Evolutionary conservation across 306 rosid genomes (phyloP), one percentile per base, ranked within the genome.

Genomic region (Alnus glutinosa): DNA sequence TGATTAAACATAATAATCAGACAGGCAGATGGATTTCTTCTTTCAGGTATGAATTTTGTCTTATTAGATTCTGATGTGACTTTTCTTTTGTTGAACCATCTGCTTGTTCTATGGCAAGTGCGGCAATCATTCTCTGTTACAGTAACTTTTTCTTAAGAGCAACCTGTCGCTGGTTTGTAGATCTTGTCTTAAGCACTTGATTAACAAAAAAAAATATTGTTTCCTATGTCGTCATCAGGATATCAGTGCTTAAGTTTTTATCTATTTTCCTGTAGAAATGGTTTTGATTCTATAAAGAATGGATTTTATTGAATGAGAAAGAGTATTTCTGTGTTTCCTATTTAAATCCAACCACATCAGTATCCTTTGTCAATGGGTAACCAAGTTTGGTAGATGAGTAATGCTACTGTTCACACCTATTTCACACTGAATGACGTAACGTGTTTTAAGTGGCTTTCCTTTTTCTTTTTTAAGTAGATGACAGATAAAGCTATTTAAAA

Each of bases 1-100:
- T 76, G 78, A 81, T 93, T 70, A 47, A 30, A 69, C 99, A 93
- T 66, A 1, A 83, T 49, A 95, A 93, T 83, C 89, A 69, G 36
- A 90, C 96, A 1, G 86, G 96, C 79, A 83, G 91, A 73, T 95
- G 97, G 98, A 46, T 93, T 80, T 79, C 94, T 54, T 28, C 87
- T 55, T 93, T 95, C 90, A 95, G 90, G 98, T 89, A 87, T 44
- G 82, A 50, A 49, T 78, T 84, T 68, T 59, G n/a, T 16, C 49
- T 36, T 77, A 85, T 67, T 67, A 23, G 79, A 46, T 49, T 34
- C 68, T 68, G 71, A 12, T 59, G 19, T 32, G 30, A 30, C 49
- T 37, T 55, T 75, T 3, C 57, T 48, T 82, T 3, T 23, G n/a
- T 64, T 68, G 6, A 79, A 28, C 30, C 54, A 39, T 63, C 28